These are phyloP conservation scores for Colletotrichum lindemuthianum DNA, from an alignment of 2,329 filamentous ascomycete species.

Conservation along the genomic window DNA sequence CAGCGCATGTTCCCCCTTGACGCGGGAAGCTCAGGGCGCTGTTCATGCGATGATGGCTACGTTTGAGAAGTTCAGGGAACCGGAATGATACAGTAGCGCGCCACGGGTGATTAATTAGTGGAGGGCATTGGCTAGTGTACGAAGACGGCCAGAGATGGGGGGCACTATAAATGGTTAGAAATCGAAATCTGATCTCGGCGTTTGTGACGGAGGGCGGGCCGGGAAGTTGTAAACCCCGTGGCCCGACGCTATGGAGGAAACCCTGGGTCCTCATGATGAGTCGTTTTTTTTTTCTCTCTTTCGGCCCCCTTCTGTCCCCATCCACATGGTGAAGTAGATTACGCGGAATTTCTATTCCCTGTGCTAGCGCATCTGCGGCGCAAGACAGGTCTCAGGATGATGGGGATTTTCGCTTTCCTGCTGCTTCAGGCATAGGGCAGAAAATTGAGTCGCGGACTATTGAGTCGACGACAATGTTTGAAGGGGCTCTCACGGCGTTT, in stretches of 20 bases:
- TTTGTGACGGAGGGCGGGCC: conserved; percentile 32
- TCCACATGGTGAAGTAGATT: background rate
- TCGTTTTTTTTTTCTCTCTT: conserved; percentile 8
- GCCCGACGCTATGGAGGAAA: conserved; percentile 11
- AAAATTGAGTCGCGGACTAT: conserved; percentile 3
- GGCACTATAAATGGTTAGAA: conserved; percentile 16
- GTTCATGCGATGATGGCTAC: conserved; percentile 26
- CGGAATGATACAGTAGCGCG: background rate
- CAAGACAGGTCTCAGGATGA: background rate
- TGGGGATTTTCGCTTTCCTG: conserved; percentile 5
- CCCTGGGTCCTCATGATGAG: conserved; percentile 7
- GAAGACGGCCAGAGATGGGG: background rate
- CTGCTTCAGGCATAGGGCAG: conserved; percentile 19
- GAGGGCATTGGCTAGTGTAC: no score
- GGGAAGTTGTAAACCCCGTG: conserved; percentile 32
- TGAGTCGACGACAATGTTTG: conserved; percentile 21
- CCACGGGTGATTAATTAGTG: no score
- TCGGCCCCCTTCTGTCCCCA: background rate
- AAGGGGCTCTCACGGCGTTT: conserved; percentile 19
- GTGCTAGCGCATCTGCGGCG: background rate
- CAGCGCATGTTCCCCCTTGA: conserved; percentile 16
- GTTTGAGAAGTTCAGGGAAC: conserved; percentile 5
- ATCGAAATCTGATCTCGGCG: conserved; percentile 32
- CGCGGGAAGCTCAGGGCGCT: conserved; percentile 26
- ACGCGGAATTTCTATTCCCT: background rate